Base-by-base conservation (phyloP, 1,284 basidiomycete genomes). In the Trichosporon coremiiforme region DNA sequence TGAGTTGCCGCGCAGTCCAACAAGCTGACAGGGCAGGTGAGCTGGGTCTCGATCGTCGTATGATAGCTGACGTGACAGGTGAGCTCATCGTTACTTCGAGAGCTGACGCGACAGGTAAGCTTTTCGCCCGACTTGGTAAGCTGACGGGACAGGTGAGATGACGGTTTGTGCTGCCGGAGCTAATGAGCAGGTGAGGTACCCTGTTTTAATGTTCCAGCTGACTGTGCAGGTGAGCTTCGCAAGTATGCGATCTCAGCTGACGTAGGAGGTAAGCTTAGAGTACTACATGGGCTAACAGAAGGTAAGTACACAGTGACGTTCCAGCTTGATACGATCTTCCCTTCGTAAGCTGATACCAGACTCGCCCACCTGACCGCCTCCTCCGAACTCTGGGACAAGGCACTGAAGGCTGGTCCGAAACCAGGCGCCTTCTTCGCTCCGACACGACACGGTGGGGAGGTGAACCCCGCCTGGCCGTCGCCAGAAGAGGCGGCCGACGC, bases 371-470 rank as follows among this genome's bases (percentile, higher is more conserved):
- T 62, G n/a, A 62, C 57, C 29, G 31, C 57, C 29, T 62, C 57
- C 31, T 62, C 57, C 15, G 31, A 33, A 31, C 29, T 62, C 29
- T 62, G 57, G 57, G 57, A 31, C 57, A 62, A 62, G 15, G 57
- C 57, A 9, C 57, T 62, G 5, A 31, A 62, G 10, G 57, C 57
- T 2, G 57, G 57, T 10, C 31, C 57, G 57, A 33, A n/a, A 9
- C 57, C 57, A 6, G 57, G 57, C 29, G 57, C 57, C 57, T 62
- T 62, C 29, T 62, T 62, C 15, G 57, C 57, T 5, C 57, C 57
- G 31, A 62, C 57, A 22, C 57, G 57, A 6, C 17, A 62, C 22
- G 57, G 57, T 17, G 57, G 57, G 15, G 57, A 62, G 31, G 57
- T 62, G 17, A 62, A 62, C 17, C 57, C 57, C 13, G 57, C 57